Percentiles rank a stretch among this genome's conserved stretches.
These are phyloP conservation scores for Paspalum vaginatum DNA, from an alignment of 176 grass and related monocot genomes.

Conservation along the genomic window DNA sequence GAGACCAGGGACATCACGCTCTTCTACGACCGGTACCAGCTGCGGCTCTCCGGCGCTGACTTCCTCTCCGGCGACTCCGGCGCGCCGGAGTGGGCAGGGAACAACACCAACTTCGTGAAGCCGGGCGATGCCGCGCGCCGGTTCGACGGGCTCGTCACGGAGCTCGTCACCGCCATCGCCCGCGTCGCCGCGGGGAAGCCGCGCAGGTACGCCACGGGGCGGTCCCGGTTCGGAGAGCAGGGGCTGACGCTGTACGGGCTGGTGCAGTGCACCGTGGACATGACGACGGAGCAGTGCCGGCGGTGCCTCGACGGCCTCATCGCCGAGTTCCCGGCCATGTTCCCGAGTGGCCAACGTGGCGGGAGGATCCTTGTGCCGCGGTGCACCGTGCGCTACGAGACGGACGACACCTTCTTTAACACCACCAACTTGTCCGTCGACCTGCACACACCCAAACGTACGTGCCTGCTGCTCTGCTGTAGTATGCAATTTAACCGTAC, in stretches of 20 bases:
- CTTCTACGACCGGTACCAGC: slow-evolving; percentile 26
- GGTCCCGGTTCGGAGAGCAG: slow-evolving; percentile 3
- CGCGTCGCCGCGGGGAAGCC: background rate
- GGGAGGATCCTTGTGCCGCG: slow-evolving; percentile 17
- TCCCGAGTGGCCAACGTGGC: background rate
- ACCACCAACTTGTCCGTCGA: background rate
- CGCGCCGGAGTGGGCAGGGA: background rate
- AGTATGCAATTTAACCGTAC: no score
- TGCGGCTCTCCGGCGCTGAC: slow-evolving; percentile 40
- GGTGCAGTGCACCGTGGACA: slow-evolving; percentile 46
- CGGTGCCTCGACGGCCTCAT: background rate
- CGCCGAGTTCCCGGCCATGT: background rate
- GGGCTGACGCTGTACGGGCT: slow-evolving; percentile 24
- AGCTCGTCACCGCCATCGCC: slow-evolving; percentile 26
- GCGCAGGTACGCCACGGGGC: slow-evolving; percentile 32
- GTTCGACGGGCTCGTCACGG: background rate
- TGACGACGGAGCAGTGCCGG: slow-evolving; percentile 19
- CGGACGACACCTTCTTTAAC: slow-evolving; percentile 8
- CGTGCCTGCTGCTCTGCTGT: background rate
- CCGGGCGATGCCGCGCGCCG: background rate
- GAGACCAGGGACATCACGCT: background rate
- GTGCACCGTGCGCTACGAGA: slow-evolving; percentile 43
- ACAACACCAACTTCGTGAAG: slow-evolving; percentile 7
- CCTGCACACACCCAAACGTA: slow-evolving; percentile 24
- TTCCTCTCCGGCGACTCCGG: slow-evolving; percentile 28